Base-by-base conservation (phyloP, 2,329 filamentous ascomycete species). In the Penicillium sp. region DNA sequence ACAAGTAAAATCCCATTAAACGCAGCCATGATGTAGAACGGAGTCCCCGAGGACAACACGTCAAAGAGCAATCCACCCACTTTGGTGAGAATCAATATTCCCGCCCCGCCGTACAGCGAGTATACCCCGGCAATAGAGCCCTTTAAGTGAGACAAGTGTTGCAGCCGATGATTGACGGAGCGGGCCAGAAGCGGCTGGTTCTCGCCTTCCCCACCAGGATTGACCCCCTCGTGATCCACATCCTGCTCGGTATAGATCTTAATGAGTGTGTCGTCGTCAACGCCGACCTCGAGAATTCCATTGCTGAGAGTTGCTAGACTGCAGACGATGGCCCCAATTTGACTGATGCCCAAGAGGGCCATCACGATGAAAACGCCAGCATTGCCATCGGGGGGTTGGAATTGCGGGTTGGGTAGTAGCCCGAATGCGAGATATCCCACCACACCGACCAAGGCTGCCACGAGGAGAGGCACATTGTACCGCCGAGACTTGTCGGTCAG, bases 241-340 rank as follows among this genome's bases (percentile, higher is more conserved):
- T 53, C 54, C 19, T 57, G 61, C 38, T 65, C 62, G 14, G 58
- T 57, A 22, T 60, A 60, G 28, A 66, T 62, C 40, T 70, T 66
- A 25, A 53, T 59, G 13, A 63, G 59, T 13, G 55, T 61, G 59
- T 58, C 65, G 59, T 63, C 58, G 30, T 53, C 59, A n/a, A 60
- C 64, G 37, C 64, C 70, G 59, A 72, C 69, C 45, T 79, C 67
- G 76, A 96, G 81, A 25, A 98, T 89, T 4, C 93, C 93, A 16
- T 87, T 87, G 40, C 92, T 92, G 2, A 99, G 84, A 0, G 95
- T 87, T 0, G 91, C 93, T n/a, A 99, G 84, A 65, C 92, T 96
- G 79, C 93, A 97, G 0, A 99, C 95, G 61, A 99, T 98, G 11
- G 93, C 90, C 2, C 94, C 95, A 63, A 99, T 98, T 77, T 99